Conservation (phyloP, 495 filamentous ascomycete species). For the Lophium mytilinum region DNA sequence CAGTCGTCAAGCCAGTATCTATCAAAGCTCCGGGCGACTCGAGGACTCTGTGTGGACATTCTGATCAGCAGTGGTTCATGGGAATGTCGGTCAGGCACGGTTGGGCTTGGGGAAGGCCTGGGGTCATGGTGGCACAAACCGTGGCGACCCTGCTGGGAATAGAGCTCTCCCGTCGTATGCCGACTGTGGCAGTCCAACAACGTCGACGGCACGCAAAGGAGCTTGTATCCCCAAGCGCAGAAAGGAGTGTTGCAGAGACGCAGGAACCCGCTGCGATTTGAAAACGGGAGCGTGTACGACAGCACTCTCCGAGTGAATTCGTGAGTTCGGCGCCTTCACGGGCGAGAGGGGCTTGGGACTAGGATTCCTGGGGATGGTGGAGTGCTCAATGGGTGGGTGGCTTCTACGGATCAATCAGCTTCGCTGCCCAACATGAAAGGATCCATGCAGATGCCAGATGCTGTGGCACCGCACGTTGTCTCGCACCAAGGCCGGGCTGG, state of each 20-base stretch:
- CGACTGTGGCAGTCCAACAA: constrained; percentile 11
- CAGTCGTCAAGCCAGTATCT: background rate
- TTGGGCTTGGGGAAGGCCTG: constrained; percentile 2
- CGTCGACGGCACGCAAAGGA: background rate
- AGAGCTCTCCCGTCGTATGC: constrained; percentile 8
- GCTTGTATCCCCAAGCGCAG: background rate
- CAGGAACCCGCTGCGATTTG: constrained; percentile 14
- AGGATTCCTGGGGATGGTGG: background rate
- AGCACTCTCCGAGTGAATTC: background rate
- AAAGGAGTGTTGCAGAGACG: constrained; percentile 4
- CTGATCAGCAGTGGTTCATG: constrained; percentile 11
- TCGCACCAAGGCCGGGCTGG: constrained; percentile 14
- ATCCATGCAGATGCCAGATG: constrained; percentile 9
- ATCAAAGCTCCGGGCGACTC: background rate
- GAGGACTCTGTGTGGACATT: constrained; percentile 14
- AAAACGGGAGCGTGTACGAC: constrained; percentile 12
- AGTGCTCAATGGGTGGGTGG: background rate
- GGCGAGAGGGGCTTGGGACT: background rate
- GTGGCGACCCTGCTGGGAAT: constrained; percentile 8
- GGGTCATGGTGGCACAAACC: constrained; percentile 15
- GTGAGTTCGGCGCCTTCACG: constrained; percentile 3
- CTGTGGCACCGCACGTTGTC: constrained; percentile 21
- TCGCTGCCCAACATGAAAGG: constrained; percentile 4
- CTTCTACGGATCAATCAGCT: constrained; percentile 11
- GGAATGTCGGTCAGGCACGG: background rate